Evolutionary conservation across 257 asterid species (phyloP).

Genomic region (Capsicum chinense): DNA sequence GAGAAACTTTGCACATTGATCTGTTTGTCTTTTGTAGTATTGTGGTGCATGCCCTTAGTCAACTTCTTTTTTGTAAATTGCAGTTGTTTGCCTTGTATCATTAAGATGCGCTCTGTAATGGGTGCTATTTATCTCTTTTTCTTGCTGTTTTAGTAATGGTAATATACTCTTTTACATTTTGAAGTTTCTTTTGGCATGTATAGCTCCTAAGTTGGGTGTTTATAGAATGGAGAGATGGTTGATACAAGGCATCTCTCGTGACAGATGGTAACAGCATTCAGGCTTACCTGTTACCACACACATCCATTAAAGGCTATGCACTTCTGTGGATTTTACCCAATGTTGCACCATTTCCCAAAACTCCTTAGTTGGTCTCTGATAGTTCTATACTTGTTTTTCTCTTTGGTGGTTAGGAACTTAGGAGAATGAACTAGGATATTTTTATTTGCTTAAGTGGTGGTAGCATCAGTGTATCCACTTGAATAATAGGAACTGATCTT

Average conservation of each 20-base stretch:
- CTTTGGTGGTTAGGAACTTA: slow-evolving; percentile 12
- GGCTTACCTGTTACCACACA: not conserved
- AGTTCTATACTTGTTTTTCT: not conserved
- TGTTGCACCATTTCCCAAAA: not conserved
- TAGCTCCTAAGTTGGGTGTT: not conserved
- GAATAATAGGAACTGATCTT: slow-evolving; percentile 1
- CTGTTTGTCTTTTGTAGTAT: not conserved
- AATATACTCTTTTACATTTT: not conserved
- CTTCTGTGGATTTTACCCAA: not conserved
- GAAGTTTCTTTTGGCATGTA: not conserved
- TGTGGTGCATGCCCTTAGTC: not conserved
- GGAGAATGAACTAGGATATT: not conserved
- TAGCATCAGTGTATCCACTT: slow-evolving; percentile 1
- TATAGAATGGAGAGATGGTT: not conserved
- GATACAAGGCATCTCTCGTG: not conserved
- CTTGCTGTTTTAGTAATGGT: not conserved
- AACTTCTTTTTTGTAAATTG: not conserved
- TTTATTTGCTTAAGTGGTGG: slow-evolving; percentile 1
- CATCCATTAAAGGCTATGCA: not conserved
- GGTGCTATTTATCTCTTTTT: not conserved
- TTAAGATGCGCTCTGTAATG: slow-evolving; percentile 12
- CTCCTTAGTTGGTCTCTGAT: not conserved
- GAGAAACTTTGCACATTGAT: slow-evolving; percentile 14
- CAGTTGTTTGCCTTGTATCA: not conserved
- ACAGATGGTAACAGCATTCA: not conserved